Evolutionary conservation across 352 stramenopile species (phyloP).

Genomic region (Phytophthora multivora): DNA sequence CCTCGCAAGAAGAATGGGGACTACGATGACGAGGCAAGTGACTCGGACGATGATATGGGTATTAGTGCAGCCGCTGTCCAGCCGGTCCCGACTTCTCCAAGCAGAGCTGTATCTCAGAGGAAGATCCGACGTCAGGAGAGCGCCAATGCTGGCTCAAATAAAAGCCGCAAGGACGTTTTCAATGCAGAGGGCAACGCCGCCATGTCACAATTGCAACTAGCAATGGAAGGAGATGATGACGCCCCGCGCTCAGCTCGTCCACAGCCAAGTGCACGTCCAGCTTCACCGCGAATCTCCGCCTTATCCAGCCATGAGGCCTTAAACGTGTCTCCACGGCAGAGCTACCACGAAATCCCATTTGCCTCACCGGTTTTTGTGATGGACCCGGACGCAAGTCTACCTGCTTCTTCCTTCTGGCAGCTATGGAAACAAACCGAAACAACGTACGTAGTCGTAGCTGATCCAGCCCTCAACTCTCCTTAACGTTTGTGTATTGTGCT

Average conservation of each 20-base stretch:
- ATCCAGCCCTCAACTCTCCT: neutral
- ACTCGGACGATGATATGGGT: constrained; percentile 7
- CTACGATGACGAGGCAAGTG: constrained; percentile 27
- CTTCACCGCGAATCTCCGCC: constrained; percentile 13
- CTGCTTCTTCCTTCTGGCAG: constrained; percentile 34
- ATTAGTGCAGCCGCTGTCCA: constrained; percentile 10
- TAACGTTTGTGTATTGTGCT: neutral
- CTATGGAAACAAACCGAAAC: constrained; percentile 69
- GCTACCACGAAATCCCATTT: constrained; percentile 51
- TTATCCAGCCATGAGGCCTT: neutral
- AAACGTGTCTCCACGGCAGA: constrained; percentile 8
- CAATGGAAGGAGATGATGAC: constrained; percentile 31
- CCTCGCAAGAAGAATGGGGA: constrained; percentile 10
- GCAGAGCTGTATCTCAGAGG: constrained; percentile 5
- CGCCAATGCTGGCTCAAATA: constrained; percentile 15
- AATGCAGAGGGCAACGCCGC: constrained; percentile 42
- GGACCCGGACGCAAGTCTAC: constrained; percentile 35
- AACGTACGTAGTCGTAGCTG: constrained; percentile 46
- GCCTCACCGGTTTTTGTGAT: constrained; percentile 65
- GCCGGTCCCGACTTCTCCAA: constrained; percentile 15
- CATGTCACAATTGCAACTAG: constrained; percentile 24
- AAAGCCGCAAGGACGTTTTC: constrained; percentile 43
- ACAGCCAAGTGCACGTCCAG: constrained; percentile 11
- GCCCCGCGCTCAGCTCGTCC: constrained; percentile 12
- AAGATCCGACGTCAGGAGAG: constrained; percentile 9